These are phyloP conservation scores for Hypoxylon sp. DNA, from an alignment of 2,329 filamentous ascomycete genomes.

Conservation along the genomic window DNA sequence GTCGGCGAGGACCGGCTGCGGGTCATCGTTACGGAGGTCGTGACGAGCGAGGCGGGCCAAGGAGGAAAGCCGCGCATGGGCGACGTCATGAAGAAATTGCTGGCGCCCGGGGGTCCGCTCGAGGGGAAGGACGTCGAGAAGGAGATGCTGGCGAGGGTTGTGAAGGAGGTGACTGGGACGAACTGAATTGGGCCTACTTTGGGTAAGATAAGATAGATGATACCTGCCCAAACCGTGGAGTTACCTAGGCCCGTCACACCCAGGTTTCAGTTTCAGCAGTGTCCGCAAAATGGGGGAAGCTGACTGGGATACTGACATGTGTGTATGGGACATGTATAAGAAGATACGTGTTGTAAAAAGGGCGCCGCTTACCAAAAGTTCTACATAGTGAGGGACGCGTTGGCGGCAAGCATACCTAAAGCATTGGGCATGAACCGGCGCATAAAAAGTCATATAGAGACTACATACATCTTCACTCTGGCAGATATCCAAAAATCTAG, in stretches of 20 bases:
- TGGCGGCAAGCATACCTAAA: background rate
- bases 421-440: constrained; percentile 21
- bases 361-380: background rate
- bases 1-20: constrained; percentile 70
- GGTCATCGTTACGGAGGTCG: constrained; percentile 61
- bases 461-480: constrained; percentile 35
- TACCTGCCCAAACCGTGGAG: no score
- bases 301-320: background rate
- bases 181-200: no score
- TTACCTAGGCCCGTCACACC: no score
- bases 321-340: background rate
- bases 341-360: background rate
- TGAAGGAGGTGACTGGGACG: constrained; percentile 61
- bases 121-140: constrained; percentile 74
- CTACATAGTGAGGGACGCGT: background rate
- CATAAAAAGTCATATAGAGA: constrained; percentile 13
- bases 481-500: constrained; percentile 16
- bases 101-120: constrained; percentile 63
- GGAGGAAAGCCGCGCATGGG: constrained; percentile 63
- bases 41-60: constrained; percentile 60
- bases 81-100: constrained; percentile 71
- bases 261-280: background rate
- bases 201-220: no score
- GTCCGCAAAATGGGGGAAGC: background rate
- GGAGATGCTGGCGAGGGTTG: constrained; percentile 68